phyloP scores from a whole-genome alignment of 139 green algal genomes.

The Asterochloris sp. region DNA sequence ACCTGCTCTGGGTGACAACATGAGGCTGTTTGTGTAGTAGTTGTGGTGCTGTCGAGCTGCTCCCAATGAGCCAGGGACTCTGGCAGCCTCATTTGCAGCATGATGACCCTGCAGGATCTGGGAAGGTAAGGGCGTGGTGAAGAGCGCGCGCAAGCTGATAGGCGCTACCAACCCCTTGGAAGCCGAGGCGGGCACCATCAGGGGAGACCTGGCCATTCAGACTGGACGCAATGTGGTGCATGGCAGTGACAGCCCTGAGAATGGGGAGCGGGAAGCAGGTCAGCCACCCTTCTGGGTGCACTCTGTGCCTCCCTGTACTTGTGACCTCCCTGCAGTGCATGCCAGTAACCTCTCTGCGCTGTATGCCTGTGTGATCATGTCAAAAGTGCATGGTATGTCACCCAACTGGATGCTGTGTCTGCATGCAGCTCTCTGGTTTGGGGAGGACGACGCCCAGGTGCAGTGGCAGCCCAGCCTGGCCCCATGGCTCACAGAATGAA shows the following conservation, averaged over 20 bases:
- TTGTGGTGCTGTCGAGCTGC: too few species aligned
- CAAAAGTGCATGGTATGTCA: not conserved
- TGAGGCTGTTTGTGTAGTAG: too few species aligned
- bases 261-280: constrained; percentile 88
- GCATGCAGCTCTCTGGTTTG: constrained; percentile 81
- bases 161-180: constrained; percentile 93
- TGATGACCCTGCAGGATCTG: constrained; percentile 63
- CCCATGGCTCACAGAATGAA: constrained; percentile 72
- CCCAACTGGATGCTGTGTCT: not conserved
- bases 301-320: not conserved
- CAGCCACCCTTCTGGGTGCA: not conserved
- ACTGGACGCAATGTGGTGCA: constrained; percentile 96
- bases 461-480: constrained; percentile 58
- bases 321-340: not conserved
- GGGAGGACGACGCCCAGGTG: constrained; percentile 46
- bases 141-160: constrained; percentile 87
- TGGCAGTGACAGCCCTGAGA: constrained; percentile 85
- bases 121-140: constrained; percentile 94
- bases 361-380: not conserved
- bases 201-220: constrained; percentile 79
- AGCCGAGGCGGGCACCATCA: constrained; percentile 93
- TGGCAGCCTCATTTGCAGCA: not conserved
- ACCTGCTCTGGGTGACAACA: too few species aligned
- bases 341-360: not conserved
- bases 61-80: too few species aligned